Evolutionary conservation across 306 rosid genomes (phyloP).

Genomic region (Fagus sylvatica): DNA sequence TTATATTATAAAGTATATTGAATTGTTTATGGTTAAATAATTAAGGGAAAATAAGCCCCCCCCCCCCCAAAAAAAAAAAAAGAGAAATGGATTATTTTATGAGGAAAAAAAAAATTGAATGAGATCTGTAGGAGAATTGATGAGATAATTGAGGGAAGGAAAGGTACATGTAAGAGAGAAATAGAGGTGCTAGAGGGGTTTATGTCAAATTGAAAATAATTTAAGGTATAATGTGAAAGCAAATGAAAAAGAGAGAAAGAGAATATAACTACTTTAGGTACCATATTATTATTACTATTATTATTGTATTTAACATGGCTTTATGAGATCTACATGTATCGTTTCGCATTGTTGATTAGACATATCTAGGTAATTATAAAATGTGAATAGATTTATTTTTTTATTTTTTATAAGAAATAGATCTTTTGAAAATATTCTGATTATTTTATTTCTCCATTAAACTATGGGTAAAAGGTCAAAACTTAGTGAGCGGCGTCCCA

Average conservation of each 20-base stretch:
- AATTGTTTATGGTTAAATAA: too few relatives aligned
- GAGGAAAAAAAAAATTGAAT: too few relatives aligned
- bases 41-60: too few relatives aligned
- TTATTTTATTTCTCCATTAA: background rate
- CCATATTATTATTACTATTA: background rate
- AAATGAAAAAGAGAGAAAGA: background rate
- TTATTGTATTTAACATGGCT: too few relatives aligned
- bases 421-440: background rate
- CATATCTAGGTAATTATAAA: background rate
- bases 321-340: background rate
- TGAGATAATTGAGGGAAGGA: too few relatives aligned
- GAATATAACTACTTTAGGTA: background rate
- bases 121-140: too few relatives aligned
- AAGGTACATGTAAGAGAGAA: background rate
- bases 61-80: too few relatives aligned
- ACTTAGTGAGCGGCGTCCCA: background rate
- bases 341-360: background rate
- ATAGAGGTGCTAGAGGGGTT: background rate
- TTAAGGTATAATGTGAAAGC: background rate
- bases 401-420: background rate
- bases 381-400: background rate
- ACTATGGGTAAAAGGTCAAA: background rate
- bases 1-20: too few relatives aligned
- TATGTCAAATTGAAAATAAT: background rate
- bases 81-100: too few relatives aligned